phyloP scores from a whole-genome alignment of 306 rosid species.

The Rosa lucieae region DNA sequence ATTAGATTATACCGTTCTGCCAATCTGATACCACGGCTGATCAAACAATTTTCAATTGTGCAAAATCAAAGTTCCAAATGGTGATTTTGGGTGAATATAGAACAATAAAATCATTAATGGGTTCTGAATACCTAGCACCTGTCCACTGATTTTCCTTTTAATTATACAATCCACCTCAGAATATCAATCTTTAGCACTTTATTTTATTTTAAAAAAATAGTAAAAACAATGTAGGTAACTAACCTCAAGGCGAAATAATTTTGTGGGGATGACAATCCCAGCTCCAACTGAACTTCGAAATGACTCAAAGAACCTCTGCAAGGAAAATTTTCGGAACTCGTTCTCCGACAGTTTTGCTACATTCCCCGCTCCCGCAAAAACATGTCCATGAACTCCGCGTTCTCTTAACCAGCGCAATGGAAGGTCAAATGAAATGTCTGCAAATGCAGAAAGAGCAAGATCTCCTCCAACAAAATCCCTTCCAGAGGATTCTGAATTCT shows the following conservation, averaged over 20 bases:
- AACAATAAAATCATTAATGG: neutral
- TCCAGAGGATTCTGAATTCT: constrained; percentile 46
- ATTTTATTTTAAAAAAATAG: neutral
- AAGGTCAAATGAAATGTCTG: constrained; percentile 89
- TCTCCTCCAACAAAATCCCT: constrained; percentile 91
- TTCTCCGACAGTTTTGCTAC: constrained; percentile 77
- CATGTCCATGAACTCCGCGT: constrained; percentile 86
- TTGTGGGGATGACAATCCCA: constrained; percentile 89
- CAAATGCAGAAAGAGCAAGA: constrained; percentile 92
- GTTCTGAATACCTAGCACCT: constrained; percentile 9
- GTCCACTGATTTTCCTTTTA: constrained; percentile 2
- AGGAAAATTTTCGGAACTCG: constrained; percentile 64
- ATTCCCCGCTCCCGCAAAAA: constrained; percentile 94
- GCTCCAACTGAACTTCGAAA: constrained; percentile 81
- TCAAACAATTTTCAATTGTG: neutral
- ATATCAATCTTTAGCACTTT: neutral
- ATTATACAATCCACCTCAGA: constrained; percentile 10
- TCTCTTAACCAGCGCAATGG: constrained; percentile 85
- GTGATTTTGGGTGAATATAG: neutral
- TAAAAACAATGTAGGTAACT: constrained; percentile 23
- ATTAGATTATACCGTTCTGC: neutral
- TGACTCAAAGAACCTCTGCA: constrained; percentile 63
- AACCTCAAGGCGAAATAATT: constrained; percentile 89
- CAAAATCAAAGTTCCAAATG: neutral
- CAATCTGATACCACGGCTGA: neutral